These are phyloP conservation scores for Ceratocystis albifundus DNA, from an alignment of 2,329 filamentous ascomycete genomes.

Conservation along the genomic window DNA sequence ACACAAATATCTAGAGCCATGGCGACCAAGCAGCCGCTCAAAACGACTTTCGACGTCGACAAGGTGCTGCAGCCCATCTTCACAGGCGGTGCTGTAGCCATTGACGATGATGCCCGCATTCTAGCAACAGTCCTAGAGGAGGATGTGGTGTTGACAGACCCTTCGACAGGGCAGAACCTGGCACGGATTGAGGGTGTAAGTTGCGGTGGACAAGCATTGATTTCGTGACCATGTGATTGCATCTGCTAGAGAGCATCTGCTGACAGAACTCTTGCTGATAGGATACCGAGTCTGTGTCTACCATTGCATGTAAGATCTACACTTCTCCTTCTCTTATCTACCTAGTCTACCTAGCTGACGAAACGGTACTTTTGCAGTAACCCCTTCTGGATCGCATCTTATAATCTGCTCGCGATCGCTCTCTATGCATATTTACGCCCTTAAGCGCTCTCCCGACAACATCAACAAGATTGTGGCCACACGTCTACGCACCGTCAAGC, in stretches of 20 bases:
- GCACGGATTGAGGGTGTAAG: slow-evolving; percentile 75
- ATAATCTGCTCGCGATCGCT: slow-evolving; percentile 90
- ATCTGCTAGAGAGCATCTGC: slow-evolving; percentile 14
- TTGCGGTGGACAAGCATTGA: slow-evolving; percentile 10
- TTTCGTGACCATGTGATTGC: not conserved
- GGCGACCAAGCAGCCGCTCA: slow-evolving; percentile 53
- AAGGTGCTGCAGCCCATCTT: slow-evolving; percentile 86
- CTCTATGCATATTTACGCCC: slow-evolving; percentile 80
- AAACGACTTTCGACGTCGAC: slow-evolving; percentile 79
- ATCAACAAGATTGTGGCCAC: slow-evolving; percentile 48
- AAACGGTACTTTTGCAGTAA: slow-evolving; percentile 44
- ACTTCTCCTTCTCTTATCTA: not conserved
- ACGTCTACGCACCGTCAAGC: slow-evolving; percentile 70
- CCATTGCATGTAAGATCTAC: slow-evolving; percentile 46
- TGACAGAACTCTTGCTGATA: slow-evolving; percentile 30
- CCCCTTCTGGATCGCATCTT: slow-evolving; percentile 76
- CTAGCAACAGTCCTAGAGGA: slow-evolving; percentile 85
- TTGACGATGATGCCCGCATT: slow-evolving; percentile 70
- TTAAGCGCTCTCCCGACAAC: slow-evolving; percentile 49
- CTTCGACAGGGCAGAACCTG: slow-evolving; percentile 70
- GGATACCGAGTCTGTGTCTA: slow-evolving; percentile 73
- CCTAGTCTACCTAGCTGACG: too few relatives aligned
- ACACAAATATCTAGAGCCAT: slow-evolving; percentile 31
- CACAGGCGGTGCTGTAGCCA: slow-evolving; percentile 75
- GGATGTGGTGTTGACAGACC: slow-evolving; percentile 76